Percentiles rank a stretch among this genome's conserved stretches.
Conservation (phyloP, 805 yeast genomes). For the Ogataea dorogensis region DNA sequence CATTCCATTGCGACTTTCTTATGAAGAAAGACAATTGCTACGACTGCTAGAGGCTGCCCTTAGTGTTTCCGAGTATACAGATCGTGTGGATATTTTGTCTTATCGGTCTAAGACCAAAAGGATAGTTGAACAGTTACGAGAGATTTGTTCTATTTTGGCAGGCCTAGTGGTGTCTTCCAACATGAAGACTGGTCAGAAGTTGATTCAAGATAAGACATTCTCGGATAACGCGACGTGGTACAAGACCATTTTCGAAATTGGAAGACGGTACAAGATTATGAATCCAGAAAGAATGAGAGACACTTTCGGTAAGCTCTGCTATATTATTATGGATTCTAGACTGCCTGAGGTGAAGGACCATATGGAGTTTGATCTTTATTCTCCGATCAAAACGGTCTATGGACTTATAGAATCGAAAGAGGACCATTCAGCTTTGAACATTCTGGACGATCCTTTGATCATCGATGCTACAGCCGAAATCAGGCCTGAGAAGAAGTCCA, state of each 20-base stretch:
- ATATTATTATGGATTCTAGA: constrained; percentile 83
- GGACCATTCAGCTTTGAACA: constrained; percentile 34
- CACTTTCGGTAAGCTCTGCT: constrained; percentile 74
- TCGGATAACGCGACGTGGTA: constrained; percentile 73
- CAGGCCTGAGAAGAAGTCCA: constrained; percentile 53
- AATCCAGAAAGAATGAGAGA: constrained; percentile 81
- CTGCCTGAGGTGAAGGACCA: constrained; percentile 66
- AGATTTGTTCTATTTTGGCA: constrained; percentile 74
- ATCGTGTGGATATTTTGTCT: constrained; percentile 67
- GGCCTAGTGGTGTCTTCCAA: constrained; percentile 79
- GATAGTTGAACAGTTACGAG: constrained; percentile 68
- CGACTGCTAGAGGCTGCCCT: constrained; percentile 72
- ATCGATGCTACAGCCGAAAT: constrained; percentile 69
- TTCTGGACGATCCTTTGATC: constrained; percentile 59
- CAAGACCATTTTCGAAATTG: constrained; percentile 68
- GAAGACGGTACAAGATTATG: constrained; percentile 79
- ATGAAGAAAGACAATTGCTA: constrained; percentile 66
- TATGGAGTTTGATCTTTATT: constrained; percentile 74
- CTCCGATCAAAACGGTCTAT: constrained; percentile 65
- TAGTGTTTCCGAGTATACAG: constrained; percentile 77
- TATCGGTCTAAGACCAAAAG: constrained; percentile 68
- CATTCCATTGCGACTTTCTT: constrained; percentile 67
- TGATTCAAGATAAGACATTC: constrained; percentile 66
- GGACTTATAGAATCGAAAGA: constrained; percentile 43
- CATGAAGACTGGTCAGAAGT: constrained; percentile 63